Percentiles rank a stretch among this genome's conserved stretches.
These are phyloP conservation scores for Benincasa hispida DNA, from an alignment of 306 rosid species.

Conservation along the genomic window DNA sequence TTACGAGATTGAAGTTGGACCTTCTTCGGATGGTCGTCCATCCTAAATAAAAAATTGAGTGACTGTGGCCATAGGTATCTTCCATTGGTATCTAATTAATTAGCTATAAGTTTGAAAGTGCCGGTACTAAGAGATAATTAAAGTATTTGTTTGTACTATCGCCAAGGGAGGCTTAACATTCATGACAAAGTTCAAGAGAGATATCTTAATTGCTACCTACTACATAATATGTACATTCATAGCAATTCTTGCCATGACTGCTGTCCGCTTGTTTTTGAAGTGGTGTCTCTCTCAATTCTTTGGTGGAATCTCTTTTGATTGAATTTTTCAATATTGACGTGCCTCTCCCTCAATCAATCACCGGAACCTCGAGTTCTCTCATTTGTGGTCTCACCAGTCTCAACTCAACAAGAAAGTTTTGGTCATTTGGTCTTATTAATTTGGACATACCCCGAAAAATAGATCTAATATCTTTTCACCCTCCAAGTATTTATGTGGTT, in stretches of 20 bases:
- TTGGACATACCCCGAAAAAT: neutral
- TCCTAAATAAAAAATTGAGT: neutral
- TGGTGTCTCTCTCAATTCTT: neutral
- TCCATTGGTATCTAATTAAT: neutral
- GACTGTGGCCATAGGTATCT: neutral
- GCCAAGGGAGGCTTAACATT: neutral
- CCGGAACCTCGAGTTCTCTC: neutral
- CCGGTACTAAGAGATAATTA: neutral
- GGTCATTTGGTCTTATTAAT: neutral
- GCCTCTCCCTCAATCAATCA: neutral
- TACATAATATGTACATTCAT: neutral
- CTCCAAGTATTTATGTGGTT: neutral
- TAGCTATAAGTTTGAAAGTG: neutral
- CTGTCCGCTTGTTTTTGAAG: neutral
- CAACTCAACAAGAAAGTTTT: neutral
- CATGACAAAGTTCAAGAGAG: neutral
- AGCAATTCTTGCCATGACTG: neutral
- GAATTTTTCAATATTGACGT: neutral
- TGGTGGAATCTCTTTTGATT: neutral
- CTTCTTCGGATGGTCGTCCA: neutral
- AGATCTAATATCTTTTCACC: neutral
- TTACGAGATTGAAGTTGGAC: neutral
- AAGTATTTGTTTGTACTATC: neutral
- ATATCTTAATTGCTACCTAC: neutral
- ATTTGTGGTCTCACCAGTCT: neutral